phyloP scores from a whole-genome alignment of 2,329 filamentous ascomycete genomes.

The Trichoderma gracile region DNA sequence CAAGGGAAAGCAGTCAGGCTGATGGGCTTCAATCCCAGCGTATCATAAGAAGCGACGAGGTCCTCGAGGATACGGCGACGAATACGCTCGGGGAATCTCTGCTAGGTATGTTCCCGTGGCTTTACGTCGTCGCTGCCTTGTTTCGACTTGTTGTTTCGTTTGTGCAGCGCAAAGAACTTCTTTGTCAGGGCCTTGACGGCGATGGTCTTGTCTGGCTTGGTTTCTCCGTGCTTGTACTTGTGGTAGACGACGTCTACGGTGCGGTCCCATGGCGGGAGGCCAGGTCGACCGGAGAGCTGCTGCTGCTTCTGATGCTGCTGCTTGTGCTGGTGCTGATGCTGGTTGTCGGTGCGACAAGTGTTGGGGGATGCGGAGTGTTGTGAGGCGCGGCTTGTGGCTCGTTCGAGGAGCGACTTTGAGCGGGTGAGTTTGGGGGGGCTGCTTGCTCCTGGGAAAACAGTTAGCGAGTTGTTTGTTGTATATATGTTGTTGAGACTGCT shows the following conservation, averaged over 20 bases:
- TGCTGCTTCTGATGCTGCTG: too few relatives aligned
- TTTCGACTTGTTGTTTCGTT: slow-evolving; percentile 12
- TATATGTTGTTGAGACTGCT: neutral
- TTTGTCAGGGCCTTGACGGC: slow-evolving; percentile 31
- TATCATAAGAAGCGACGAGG: slow-evolving; percentile 28
- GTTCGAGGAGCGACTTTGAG: slow-evolving; percentile 21
- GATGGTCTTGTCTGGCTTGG: neutral
- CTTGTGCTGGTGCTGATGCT: neutral
- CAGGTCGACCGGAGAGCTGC: neutral
- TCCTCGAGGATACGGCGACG: slow-evolving; percentile 35
- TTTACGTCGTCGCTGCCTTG: slow-evolving; percentile 3
- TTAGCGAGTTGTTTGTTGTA: neutral
- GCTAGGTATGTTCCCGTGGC: neutral
- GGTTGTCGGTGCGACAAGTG: neutral
- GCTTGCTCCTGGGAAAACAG: neutral
- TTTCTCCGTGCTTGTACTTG: slow-evolving; percentile 25
- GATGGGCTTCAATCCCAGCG: slow-evolving; percentile 31
- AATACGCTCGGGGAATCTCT: slow-evolving; percentile 26
- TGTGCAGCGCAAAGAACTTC: slow-evolving; percentile 31
- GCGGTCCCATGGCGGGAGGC: slow-evolving; percentile 41
- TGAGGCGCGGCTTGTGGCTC: slow-evolving; percentile 6
- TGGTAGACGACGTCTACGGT: slow-evolving; percentile 42
- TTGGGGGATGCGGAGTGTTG: neutral
- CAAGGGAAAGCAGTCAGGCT: slow-evolving; percentile 36
- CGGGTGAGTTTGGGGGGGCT: slow-evolving; percentile 13